Evolutionary conservation across 148 eudicot genomes (phyloP).

Genomic region (Diospyros kaki): DNA sequence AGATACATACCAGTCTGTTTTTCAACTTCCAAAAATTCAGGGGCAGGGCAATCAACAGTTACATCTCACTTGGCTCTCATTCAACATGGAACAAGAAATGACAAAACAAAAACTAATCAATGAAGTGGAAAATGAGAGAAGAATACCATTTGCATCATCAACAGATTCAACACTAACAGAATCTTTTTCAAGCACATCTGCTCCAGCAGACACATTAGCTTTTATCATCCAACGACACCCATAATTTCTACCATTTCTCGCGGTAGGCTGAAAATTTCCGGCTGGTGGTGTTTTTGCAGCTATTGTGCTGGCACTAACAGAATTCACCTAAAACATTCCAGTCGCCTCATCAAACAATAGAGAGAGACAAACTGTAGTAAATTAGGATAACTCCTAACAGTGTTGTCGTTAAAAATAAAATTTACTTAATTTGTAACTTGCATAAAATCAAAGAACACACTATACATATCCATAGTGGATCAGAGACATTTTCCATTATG

Average conservation of each 20-base stretch:
- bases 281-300: slow-evolving; percentile 18
- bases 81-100: neutral
- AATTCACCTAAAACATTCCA: slow-evolving; percentile 29
- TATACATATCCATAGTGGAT: neutral
- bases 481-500: neutral
- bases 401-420: neutral
- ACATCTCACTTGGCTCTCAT: neutral
- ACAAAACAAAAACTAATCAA: too few relatives aligned
- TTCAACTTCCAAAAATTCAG: neutral
- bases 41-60: neutral
- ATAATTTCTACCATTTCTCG: slow-evolving; percentile 29
- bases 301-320: slow-evolving; percentile 22
- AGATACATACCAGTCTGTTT: neutral
- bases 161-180: slow-evolving; percentile 22
- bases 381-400: too few relatives aligned
- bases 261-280: slow-evolving; percentile 16
- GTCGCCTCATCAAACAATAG: neutral
- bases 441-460: neutral
- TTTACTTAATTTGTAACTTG: neutral
- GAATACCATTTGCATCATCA: slow-evolving; percentile 49
- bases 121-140: slow-evolving; percentile 9
- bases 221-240: slow-evolving; percentile 28
- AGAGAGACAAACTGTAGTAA: neutral
- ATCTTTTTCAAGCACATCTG: slow-evolving; percentile 49
- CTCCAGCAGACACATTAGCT: slow-evolving; percentile 41